Conservation (phyloP, 2,329 filamentous ascomycete species). For the Hortaea werneckii region DNA sequence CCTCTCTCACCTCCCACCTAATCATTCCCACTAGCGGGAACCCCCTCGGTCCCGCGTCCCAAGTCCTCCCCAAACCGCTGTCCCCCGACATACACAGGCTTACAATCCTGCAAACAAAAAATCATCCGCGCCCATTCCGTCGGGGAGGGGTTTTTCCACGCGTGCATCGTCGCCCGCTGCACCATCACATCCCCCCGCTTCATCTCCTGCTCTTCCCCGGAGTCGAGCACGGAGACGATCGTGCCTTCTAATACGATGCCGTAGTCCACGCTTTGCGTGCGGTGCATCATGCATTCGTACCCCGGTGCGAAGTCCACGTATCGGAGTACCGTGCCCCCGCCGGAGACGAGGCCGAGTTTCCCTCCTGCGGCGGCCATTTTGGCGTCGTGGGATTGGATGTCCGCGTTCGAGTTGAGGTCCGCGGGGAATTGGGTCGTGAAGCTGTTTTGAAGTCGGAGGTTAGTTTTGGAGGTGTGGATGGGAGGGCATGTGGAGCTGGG, state of each 20-base stretch:
- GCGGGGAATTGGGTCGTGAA: conserved; percentile 44
- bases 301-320: conserved; percentile 27
- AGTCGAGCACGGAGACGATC: conserved; percentile 25
- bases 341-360: conserved; percentile 42
- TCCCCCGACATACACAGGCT: conserved; percentile 18
- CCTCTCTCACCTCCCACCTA: neutral
- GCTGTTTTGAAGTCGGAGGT: neutral
- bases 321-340: conserved; percentile 39
- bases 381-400: conserved; percentile 37
- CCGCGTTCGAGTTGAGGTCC: conserved; percentile 35
- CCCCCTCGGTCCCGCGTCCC: conserved; percentile 15
- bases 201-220: conserved; percentile 25
- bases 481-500: neutral
- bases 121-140: conserved; percentile 25
- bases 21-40: conserved; percentile 8
- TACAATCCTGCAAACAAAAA: conserved; percentile 22
- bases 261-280: conserved; percentile 28
- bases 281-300: conserved; percentile 27
- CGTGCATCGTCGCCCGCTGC: conserved; percentile 29
- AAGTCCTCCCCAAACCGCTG: conserved; percentile 19
- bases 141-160: conserved; percentile 21
- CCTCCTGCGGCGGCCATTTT: conserved; percentile 28
- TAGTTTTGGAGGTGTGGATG: neutral
- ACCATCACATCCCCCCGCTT: conserved; percentile 28
- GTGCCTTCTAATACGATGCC: conserved; percentile 28